Base-by-base conservation (phyloP, 192 early-diverging fungal species). In the Mortierella alpina region DNA sequence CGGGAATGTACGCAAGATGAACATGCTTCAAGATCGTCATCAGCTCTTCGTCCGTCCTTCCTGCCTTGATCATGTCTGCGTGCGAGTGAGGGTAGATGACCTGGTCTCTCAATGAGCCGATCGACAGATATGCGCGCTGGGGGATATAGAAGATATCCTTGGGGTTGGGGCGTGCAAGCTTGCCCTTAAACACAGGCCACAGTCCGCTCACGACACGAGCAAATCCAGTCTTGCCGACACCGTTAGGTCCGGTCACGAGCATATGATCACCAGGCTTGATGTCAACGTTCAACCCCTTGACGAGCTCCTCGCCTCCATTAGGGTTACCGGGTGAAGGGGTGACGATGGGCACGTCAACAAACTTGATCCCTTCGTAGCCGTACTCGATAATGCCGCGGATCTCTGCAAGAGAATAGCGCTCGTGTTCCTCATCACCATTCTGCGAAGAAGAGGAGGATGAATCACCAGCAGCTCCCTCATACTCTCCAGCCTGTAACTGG, bases 91-190 rank as follows among this genome's bases (percentile, higher is more conserved):
- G 98, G 83, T 99, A 99, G 59, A 99, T 97, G 63, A 99, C 86
- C 87, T 98, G 96, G 84, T 98, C 97, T 72, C 98, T 93, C 71
- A 99, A 80, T 7, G 94, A 96, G 31, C 98, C 97, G 15, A 97
- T 80, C 52, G 94, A 91, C 44, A 99, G 87, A 77, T 99, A 99
- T 17, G 98, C 96, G 46, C 96, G 91, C 84, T 99, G 98, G 48
- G 98, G 98, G 59, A 99, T 95, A 86, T 99, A 99, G 80, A 99
- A 97, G 73, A 99, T 96, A 80, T 94, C 92, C 59, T 90, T 86
- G 81, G 88, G 84, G 77, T 85, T 85, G 39, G 94, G 94, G 55
- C 91, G 90, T 20, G 88, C 79, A 66, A 94, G 62, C 7, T 85
- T 83, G 63, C 93, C 93, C 76, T 86, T 73, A 78, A 94, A 99